A percentile compares a stretch with the other conserved stretches of the same genome.
Evolutionary conservation across 1,139 yeast species (phyloP).

Genomic region (Suhomyces kunorum): DNA sequence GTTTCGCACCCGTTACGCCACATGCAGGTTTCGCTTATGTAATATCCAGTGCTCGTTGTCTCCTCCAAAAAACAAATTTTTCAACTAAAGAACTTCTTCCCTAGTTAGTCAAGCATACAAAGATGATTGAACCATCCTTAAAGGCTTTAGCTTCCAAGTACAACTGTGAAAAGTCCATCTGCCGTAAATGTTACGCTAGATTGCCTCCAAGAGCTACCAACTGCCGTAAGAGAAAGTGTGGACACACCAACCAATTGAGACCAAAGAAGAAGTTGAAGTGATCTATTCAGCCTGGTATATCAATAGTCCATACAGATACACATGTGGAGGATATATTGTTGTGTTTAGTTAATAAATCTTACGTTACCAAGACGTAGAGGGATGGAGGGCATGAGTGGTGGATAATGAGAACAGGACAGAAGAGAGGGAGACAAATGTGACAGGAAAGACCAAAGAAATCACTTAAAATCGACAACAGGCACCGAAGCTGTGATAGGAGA

Average conservation of each 20-base stretch:
- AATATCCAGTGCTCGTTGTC: conserved; percentile 5
- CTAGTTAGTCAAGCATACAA: conserved; percentile 16
- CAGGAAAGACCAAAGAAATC: too few relatives aligned
- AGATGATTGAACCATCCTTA: conserved; percentile 97
- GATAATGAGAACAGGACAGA: neutral
- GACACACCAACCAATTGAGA: conserved; percentile 99
- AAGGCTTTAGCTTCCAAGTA: conserved; percentile 98
- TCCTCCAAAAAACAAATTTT: conserved; percentile 10
- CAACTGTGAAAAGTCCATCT: conserved; percentile 99
- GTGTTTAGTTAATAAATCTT: conserved; percentile 16
- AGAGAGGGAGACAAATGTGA: neutral
- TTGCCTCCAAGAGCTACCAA: conserved; percentile 99
- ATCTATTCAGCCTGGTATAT: conserved; percentile 39
- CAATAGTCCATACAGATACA: conserved; percentile 10
- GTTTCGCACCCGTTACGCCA: neutral
- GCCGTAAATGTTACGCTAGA: conserved; percentile 99
- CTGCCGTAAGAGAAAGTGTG: conserved; percentile 99
- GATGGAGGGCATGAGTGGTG: conserved; percentile 2
- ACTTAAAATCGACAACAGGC: too few relatives aligned
- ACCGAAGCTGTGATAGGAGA: too few relatives aligned
- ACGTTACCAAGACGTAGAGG: conserved; percentile 10
- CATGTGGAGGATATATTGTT: conserved; percentile 10
- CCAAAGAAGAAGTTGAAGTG: conserved; percentile 99
- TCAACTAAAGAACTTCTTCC: conserved; percentile 6
- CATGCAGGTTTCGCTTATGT: conserved; percentile 6